Evolutionary conservation across 768 basidiomycete genomes (phyloP).

Genomic region (Amanita pseudoporphyria): DNA sequence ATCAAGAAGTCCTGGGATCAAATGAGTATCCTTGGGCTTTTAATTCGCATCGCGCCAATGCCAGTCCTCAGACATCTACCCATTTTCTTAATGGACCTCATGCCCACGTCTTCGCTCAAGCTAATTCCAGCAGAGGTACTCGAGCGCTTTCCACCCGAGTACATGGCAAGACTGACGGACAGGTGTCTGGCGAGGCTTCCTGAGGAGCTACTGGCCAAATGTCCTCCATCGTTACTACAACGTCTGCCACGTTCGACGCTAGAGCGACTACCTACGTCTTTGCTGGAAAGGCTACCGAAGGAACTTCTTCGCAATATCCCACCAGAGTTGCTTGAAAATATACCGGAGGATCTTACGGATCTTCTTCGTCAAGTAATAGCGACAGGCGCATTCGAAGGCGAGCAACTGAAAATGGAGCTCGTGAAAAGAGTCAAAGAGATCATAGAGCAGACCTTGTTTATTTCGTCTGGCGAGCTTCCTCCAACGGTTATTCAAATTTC

Average conservation of each 20-base stretch:
- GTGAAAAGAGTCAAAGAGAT: too few species aligned
- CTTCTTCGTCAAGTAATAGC: too few species aligned
- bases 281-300: background rate
- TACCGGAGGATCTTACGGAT: too few species aligned
- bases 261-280: too few species aligned
- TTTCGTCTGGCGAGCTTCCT: too few species aligned
- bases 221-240: background rate
- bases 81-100: background rate
- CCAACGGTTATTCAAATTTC: background rate
- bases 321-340: too few species aligned
- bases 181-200: too few species aligned
- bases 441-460: too few species aligned
- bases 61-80: background rate
- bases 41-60: background rate
- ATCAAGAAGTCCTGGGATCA: background rate
- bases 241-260: background rate
- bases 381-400: too few species aligned
- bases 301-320: background rate
- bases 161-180: background rate
- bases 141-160: background rate
- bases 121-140: background rate
- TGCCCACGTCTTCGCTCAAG: background rate
- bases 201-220: background rate
- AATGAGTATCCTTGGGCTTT: background rate
- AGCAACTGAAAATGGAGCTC: too few species aligned